Evolutionary conservation across 805 yeast species (phyloP).

Genomic region (Yamadazyma olivae): DNA sequence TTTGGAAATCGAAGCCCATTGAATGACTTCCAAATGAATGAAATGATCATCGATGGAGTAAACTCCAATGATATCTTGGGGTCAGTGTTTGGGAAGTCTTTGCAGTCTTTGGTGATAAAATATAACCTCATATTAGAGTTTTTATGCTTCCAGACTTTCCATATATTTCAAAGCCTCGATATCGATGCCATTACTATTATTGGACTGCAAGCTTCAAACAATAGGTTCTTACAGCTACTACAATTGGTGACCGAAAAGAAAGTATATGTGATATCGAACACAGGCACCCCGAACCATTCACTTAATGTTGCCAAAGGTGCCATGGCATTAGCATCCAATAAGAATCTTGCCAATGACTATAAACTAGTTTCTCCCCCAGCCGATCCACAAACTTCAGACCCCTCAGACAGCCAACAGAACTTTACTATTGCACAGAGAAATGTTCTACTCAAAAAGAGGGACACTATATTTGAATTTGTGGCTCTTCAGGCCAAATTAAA

Average conservation of each 20-base stretch:
- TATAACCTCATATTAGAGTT: slow-evolving; percentile 50
- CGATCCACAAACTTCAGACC: neutral
- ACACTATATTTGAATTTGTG: neutral
- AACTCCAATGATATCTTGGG: slow-evolving; percentile 14
- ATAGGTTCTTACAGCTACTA: slow-evolving; percentile 27
- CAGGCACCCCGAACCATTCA: slow-evolving; percentile 4
- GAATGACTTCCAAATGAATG: slow-evolving; percentile 47
- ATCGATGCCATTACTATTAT: slow-evolving; percentile 37
- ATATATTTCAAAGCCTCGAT: slow-evolving; percentile 23
- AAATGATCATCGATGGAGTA: slow-evolving; percentile 47
- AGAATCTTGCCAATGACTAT: neutral
- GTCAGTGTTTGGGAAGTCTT: slow-evolving; percentile 25
- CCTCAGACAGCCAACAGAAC: too few relatives aligned
- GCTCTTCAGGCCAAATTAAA: slow-evolving; percentile 2
- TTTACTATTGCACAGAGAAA: neutral
- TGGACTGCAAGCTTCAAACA: slow-evolving; percentile 55
- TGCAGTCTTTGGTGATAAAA: slow-evolving; percentile 32
- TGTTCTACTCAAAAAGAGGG: neutral
- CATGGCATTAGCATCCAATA: slow-evolving; percentile 3
- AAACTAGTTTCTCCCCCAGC: too few relatives aligned
- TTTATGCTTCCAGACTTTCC: slow-evolving; percentile 47
- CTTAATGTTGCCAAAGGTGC: slow-evolving; percentile 13
- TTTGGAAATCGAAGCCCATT: slow-evolving; percentile 59
- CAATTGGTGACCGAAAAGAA: slow-evolving; percentile 5
- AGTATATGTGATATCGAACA: slow-evolving; percentile 1